Base-by-base conservation (phyloP, 1,284 basidiomycete genomes). In the Trichosporon sp. region DNA sequence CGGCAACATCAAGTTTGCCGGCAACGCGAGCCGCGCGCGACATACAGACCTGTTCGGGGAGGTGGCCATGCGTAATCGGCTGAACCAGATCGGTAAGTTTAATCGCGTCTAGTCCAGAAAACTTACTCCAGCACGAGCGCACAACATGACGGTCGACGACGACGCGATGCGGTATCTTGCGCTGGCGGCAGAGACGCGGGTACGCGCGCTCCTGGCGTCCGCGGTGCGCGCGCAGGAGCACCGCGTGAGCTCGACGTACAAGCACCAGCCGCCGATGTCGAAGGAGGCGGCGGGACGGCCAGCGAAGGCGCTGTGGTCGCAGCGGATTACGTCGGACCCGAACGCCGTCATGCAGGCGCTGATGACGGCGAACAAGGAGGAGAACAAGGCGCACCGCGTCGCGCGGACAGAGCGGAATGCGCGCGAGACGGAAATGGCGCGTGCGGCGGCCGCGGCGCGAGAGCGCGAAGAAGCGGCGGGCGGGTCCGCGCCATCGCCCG, bases 181-280 rank as follows among this genome's bases (percentile, higher is more conserved):
- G 1, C 70, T 80, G 12, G 78, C 80, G 2, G 77, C 80, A 38
- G 82, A 83, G 74, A 62, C 72, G 8, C 77, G 79, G 1, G 69
- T 82, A 0, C 75, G 78, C 15, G 47, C 73, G 1, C 69, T 83
- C 2, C 62, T 83, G 8, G 27, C 70, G 6, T 72, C 74, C 0
- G 73, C 80, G 18, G 68, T 80, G 18, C 66, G 75, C 8, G 81
- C 80, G 2, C 80, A 81, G 65, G 68, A 70, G 23, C 81, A 83
- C 68, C 79, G 82, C 1, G 77, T 78, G 2, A 70, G 70, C 31
- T 76, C 81, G n/a, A 75, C 76, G 18, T 75, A 82, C 64, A 69
- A 76, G 12, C 76, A 75, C 38, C 70, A 65, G 42, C 65, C 75
- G 51, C 76, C 80, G 6, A 74, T 80, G 38, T 44, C 56, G 9